Conservation (phyloP, 164 flowering plant species). For the Berberis thunbergii region DNA sequence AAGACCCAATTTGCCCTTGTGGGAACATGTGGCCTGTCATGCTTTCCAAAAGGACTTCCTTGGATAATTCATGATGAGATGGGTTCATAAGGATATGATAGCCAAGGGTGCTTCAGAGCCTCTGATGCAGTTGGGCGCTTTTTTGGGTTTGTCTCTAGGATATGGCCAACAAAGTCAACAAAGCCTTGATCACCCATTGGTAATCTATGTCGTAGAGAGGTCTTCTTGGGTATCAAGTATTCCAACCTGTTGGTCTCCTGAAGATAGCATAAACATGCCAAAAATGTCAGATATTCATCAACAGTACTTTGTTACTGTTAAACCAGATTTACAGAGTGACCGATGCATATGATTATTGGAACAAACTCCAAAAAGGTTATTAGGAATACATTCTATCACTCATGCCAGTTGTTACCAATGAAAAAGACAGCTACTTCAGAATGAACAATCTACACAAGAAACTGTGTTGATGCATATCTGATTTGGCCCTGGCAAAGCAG, state of each 20-base stretch:
- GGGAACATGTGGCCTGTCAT: constrained; percentile 3
- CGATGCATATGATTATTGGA: too few relatives aligned
- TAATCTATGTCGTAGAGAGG: constrained; percentile 81
- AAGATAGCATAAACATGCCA: constrained; percentile 5
- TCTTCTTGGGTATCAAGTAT: constrained; percentile 86
- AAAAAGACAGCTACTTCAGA: too few relatives aligned
- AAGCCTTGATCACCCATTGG: constrained; percentile 99
- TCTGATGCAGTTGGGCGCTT: constrained; percentile 89
- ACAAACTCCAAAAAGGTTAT: too few relatives aligned
- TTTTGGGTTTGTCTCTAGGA: constrained; percentile 84
- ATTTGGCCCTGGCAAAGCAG: too few relatives aligned
- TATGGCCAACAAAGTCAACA: constrained; percentile 76
- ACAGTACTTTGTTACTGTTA: too few relatives aligned
- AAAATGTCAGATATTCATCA: neutral
- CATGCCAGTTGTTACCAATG: too few relatives aligned
- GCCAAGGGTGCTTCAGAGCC: constrained; percentile 95
- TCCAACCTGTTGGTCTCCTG: constrained; percentile 91
- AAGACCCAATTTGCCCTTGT: neutral
- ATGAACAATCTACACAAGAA: too few relatives aligned
- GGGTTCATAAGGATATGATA: constrained; percentile 90
- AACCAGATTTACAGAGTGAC: neutral
- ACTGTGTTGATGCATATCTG: too few relatives aligned
- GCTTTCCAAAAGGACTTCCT: constrained; percentile 2
- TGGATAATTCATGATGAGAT: constrained; percentile 58
- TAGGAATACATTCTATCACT: too few relatives aligned